Evolutionary conservation across 1,284 basidiomycete genomes (phyloP).

Genomic region (Melampsora abietis-canadensis): DNA sequence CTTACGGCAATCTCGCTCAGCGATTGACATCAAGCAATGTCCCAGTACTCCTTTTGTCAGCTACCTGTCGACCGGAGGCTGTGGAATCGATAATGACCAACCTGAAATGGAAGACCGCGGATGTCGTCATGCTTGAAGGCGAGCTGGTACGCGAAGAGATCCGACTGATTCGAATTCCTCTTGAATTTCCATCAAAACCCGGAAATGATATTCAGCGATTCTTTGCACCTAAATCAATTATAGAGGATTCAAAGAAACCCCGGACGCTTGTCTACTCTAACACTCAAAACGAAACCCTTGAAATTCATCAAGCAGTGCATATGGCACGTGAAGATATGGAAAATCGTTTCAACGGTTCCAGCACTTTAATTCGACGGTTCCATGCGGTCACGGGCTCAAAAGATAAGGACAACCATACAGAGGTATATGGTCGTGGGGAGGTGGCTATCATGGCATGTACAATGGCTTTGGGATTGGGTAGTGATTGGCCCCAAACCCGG

Average conservation of each 20-base stretch:
- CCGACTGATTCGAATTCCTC: not conserved
- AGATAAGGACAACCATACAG: not conserved
- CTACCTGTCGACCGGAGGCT: conserved; percentile 7
- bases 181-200: not conserved
- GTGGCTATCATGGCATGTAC: conserved; percentile 9
- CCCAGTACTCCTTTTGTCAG: conserved; percentile 5
- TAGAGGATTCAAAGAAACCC: not conserved
- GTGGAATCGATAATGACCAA: not conserved
- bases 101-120: not conserved
- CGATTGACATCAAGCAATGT: conserved; percentile 7
- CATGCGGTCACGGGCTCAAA: conserved; percentile 4
- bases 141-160: conserved; percentile 4
- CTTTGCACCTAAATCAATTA: not conserved
- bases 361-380: not conserved
- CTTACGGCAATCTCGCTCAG: not conserved
- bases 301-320: not conserved
- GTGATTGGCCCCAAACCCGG: not conserved
- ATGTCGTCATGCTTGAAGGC: conserved; percentile 10
- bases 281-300: not conserved
- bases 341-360: not conserved
- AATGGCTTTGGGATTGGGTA: conserved; percentile 11
- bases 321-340: not conserved
- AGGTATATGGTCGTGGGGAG: not conserved
- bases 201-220: not conserved
- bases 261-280: not conserved